A percentile compares a stretch with the other conserved stretches of the same genome.
phyloP scores from a whole-genome alignment of 2,329 filamentous ascomycete species.

The Paracoccidioides brasiliensis region DNA sequence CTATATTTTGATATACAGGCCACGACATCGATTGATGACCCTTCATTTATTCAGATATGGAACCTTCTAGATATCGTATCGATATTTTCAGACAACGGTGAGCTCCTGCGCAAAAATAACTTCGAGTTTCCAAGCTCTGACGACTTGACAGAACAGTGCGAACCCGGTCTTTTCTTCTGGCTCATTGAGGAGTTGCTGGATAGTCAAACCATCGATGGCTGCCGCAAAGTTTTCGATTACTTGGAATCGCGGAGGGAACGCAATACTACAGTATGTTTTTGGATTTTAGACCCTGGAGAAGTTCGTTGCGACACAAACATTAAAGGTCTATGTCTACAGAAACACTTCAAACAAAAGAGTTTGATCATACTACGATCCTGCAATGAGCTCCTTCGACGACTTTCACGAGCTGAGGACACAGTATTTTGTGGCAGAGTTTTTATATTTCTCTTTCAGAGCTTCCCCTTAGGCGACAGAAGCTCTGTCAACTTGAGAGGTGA shows the following conservation, averaged over 20 bases:
- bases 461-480: slow-evolving; percentile 89
- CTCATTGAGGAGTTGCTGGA: slow-evolving; percentile 91
- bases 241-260: slow-evolving; percentile 84
- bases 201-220: slow-evolving; percentile 87
- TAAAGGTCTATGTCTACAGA: slow-evolving; percentile 23
- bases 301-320: not conserved
- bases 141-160: slow-evolving; percentile 33
- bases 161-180: slow-evolving; percentile 73
- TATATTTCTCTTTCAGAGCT: slow-evolving; percentile 97
- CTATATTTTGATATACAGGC: slow-evolving; percentile 38
- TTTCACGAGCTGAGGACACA: slow-evolving; percentile 93
- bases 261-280: slow-evolving; percentile 55
- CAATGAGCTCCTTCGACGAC: slow-evolving; percentile 82
- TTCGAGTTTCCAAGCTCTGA: not conserved
- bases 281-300: not conserved
- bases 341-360: slow-evolving; percentile 69
- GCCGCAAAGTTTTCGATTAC: slow-evolving; percentile 84
- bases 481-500: slow-evolving; percentile 93
- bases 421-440: slow-evolving; percentile 96
- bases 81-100: slow-evolving; percentile 69
- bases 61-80: slow-evolving; percentile 87
- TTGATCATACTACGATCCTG: slow-evolving; percentile 84
- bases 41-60: slow-evolving; percentile 75
- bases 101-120: slow-evolving; percentile 26
- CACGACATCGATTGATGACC: slow-evolving; percentile 59